Conservation (phyloP, 1,284 basidiomycete genomes). For the Neotropicomus parvogracilis region DNA sequence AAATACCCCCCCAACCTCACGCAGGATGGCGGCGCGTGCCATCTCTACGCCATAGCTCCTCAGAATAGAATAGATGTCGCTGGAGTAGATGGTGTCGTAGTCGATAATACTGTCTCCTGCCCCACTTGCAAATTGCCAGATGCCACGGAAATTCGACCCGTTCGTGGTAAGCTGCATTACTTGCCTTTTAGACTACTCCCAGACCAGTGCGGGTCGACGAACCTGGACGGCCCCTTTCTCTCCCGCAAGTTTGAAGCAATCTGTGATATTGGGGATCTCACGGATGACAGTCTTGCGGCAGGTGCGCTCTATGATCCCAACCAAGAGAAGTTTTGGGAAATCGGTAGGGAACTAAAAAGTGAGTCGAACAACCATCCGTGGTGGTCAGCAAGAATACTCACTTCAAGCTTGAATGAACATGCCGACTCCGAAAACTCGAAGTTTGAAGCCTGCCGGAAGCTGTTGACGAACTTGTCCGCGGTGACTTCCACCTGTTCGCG, state of each 20-base stretch:
- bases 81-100: slow-evolving; percentile 84
- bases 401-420: slow-evolving; percentile 81
- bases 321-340: slow-evolving; percentile 87
- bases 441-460: slow-evolving; percentile 57
- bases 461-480: slow-evolving; percentile 49
- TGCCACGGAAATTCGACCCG: slow-evolving; percentile 88
- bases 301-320: slow-evolving; percentile 85
- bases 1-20: slow-evolving; percentile 91
- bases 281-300: slow-evolving; percentile 83
- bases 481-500: slow-evolving; percentile 45
- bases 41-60: slow-evolving; percentile 97
- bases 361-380: slow-evolving; percentile 1
- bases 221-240: slow-evolving; percentile 57
- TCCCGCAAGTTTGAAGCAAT: slow-evolving; percentile 64
- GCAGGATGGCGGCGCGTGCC: slow-evolving; percentile 87
- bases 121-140: slow-evolving; percentile 83
- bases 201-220: slow-evolving; percentile 16
- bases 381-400: slow-evolving; percentile 36
- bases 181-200: neutral
- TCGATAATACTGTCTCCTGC: slow-evolving; percentile 70
- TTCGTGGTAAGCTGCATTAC: slow-evolving; percentile 69
- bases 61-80: slow-evolving; percentile 93
- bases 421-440: slow-evolving; percentile 76
- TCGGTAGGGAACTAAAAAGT: slow-evolving; percentile 55
- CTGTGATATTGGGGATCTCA: slow-evolving; percentile 82